Evolutionary conservation across 148 eudicot genomes (phyloP).

Genomic region (Rhododendron mucronatum): DNA sequence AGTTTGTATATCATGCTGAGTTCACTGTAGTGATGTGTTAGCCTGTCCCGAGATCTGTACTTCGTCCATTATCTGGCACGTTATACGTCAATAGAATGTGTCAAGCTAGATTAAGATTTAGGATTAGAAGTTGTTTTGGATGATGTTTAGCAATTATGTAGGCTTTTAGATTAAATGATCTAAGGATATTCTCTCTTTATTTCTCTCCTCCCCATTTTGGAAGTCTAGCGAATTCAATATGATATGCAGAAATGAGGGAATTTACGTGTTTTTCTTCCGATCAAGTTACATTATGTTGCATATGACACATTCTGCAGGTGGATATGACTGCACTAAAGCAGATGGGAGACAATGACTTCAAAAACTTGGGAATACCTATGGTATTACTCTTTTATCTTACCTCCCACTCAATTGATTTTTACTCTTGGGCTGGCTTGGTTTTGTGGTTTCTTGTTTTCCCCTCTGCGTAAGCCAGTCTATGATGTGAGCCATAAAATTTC

Average conservation of each 20-base stretch:
- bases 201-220: not conserved
- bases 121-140: not conserved
- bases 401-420: not conserved
- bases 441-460: not conserved
- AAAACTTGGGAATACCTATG: constrained; percentile 91
- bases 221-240: not conserved
- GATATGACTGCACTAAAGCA: constrained; percentile 77
- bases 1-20: not conserved
- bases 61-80: not conserved
- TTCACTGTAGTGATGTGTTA: not conserved
- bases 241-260: not conserved
- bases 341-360: constrained; percentile 82
- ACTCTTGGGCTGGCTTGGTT: not conserved
- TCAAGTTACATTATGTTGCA: not conserved
- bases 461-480: not conserved
- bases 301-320: constrained; percentile 48
- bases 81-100: not conserved
- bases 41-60: not conserved
- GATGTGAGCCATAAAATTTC: not conserved
- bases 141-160: not conserved
- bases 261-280: not conserved
- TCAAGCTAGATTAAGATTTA: not conserved
- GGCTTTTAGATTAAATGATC: not conserved
- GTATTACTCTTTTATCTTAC: constrained; percentile 22
- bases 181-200: not conserved